phyloP scores from a whole-genome alignment of 306 rosid species.

The Citrullus mucosospermus region DNA sequence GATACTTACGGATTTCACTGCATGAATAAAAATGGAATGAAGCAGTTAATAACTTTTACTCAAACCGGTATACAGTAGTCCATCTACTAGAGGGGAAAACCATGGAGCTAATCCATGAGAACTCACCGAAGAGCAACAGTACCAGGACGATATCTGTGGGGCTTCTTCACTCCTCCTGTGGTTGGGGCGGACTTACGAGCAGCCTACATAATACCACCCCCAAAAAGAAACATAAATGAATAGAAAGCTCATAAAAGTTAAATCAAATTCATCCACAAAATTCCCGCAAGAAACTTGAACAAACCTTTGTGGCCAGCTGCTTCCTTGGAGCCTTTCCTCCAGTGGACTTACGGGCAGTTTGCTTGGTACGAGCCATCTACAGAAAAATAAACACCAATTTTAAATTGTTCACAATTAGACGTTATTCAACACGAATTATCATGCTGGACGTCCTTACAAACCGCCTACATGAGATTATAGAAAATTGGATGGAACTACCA shows the following conservation, averaged over 20 bases:
- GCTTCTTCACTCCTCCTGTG: conserved; percentile 93
- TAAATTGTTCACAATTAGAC: neutral
- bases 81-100: rapidly evolving
- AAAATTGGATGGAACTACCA: neutral
- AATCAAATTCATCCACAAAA: neutral
- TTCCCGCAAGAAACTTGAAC: rapidly evolving
- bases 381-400: neutral
- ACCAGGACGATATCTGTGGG: conserved; percentile 91
- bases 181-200: conserved; percentile 97
- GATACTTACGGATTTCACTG: conserved; percentile 90
- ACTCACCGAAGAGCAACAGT: conserved; percentile 87
- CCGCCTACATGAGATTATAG: neutral
- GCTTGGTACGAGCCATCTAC: conserved; percentile 98
- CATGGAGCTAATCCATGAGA: rapidly evolving
- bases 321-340: conserved; percentile 97
- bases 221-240: neutral
- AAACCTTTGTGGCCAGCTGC: conserved; percentile 94
- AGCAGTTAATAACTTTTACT: no score
- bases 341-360: conserved; percentile 91
- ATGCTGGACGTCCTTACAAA: no score
- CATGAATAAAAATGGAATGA: neutral
- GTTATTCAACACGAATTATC: neutral
- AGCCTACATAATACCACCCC: conserved; percentile 28
- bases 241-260: rapidly evolving
- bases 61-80: neutral